Base-by-base conservation (phyloP, 2,329 filamentous ascomycete genomes). In the Arthrobotrys iridis region DNA sequence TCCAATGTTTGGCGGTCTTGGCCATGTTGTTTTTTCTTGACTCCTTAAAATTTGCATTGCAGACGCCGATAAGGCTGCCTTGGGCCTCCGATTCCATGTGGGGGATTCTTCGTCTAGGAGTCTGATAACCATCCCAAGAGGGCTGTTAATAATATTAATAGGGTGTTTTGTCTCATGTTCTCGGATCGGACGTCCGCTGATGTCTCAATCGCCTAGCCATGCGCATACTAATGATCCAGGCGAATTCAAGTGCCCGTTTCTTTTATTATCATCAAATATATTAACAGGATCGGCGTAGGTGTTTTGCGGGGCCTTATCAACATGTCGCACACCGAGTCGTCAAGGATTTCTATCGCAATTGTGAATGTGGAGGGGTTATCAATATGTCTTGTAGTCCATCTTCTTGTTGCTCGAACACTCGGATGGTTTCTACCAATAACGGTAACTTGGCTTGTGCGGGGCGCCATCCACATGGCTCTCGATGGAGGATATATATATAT, bases 171-270 rank as follows among this genome's bases (percentile, higher is more conserved):
- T 55, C 50, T 55, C 50, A 55, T 22, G 37, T 55, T 37, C 50
- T 55, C 50, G 28, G 37, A 55, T 55, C 30, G 50, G 50, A 22
- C 18, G 28, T 55, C 28, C 46, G 50, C 18, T 55, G 50, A 37
- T 55, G 50, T 55, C 37, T 55, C 50, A 55, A 55, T 55, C 50
- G 30, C 50, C 50, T 55, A 55, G 50, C 28, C 33, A 20, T 13
- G 24, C 8, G 3, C 10, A 4, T 8, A 26, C 46, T 52, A 4
- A 28, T 52, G 3, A 8, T 5, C 24, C 24, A 24, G 7, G n/a
- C n/a, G 24, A 18, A 13, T 18, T n/a, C 18, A 5, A 30, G 11
- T 10, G 26, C 46, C 4, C 20, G 50, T 55, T 55, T 55, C 50
- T 30, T 18, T 18, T 28, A 55, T 37, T 55, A 55, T 55, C n/a